A percentile compares a stretch with the other conserved stretches of the same genome.
Conservation (phyloP, 2,329 filamentous ascomycete genomes). For the Akanthomyces lecanii region DNA sequence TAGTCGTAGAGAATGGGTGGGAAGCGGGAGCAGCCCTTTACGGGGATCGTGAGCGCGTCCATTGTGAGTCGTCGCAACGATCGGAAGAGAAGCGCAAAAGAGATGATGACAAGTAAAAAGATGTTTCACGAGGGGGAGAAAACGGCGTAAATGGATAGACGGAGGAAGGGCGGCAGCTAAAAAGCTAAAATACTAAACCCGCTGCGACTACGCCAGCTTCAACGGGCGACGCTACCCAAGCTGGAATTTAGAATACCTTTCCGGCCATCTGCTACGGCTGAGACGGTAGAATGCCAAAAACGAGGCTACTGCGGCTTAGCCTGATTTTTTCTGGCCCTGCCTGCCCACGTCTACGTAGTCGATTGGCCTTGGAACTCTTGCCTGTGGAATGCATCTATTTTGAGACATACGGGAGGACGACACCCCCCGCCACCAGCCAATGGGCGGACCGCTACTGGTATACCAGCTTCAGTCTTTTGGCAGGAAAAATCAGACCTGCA, state of each 20-base stretch:
- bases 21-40: not conserved
- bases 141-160: not conserved
- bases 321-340: not conserved
- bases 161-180: not conserved
- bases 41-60: not conserved
- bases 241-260: not conserved
- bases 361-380: not conserved
- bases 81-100: not conserved
- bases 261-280: not conserved
- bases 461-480: no score
- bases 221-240: not conserved
- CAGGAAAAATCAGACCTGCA: no score
- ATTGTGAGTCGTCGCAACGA: not conserved
- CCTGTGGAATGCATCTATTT: not conserved
- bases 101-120: not conserved
- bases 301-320: not conserved
- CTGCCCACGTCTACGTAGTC: not conserved
- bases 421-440: no score
- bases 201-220: not conserved
- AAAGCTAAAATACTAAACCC: not conserved
- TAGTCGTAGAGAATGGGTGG: not conserved
- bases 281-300: not conserved
- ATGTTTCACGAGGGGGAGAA: not conserved
- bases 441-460: no score
- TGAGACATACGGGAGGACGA: not conserved